Percentiles rank a stretch among this genome's conserved stretches.
phyloP scores from a whole-genome alignment of 352 stramenopile genomes.

The Phytophthora pisi region DNA sequence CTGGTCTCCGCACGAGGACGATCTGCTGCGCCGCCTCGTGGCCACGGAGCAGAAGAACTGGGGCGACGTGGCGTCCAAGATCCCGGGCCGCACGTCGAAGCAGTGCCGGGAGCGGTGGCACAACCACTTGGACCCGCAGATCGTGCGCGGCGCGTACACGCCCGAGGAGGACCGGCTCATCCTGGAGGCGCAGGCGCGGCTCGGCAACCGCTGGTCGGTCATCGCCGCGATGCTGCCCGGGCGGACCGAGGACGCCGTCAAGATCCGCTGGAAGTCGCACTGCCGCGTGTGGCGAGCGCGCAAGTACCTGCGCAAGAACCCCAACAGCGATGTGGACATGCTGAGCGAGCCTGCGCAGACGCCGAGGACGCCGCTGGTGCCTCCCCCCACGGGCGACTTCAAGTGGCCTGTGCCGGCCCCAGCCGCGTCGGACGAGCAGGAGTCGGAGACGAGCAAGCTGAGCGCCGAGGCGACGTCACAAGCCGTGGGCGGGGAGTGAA shows the following conservation, averaged over 20 bases:
- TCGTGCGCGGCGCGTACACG: constrained; percentile 89
- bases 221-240: constrained; percentile 89
- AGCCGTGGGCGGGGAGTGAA: constrained; percentile 20
- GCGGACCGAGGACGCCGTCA: constrained; percentile 90
- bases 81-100: constrained; percentile 87
- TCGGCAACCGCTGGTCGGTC: constrained; percentile 91
- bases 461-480: constrained; percentile 11
- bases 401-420: constrained; percentile 34
- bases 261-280: constrained; percentile 93
- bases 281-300: constrained; percentile 82
- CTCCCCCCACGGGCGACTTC: constrained; percentile 29
- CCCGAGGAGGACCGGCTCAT: constrained; percentile 91
- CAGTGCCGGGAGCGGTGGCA: constrained; percentile 92
- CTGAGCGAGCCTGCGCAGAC: constrained; percentile 39
- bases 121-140: constrained; percentile 90
- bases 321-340: constrained; percentile 43
- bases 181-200: constrained; percentile 77
- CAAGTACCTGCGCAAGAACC: constrained; percentile 81
- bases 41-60: constrained; percentile 89
- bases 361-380: constrained; percentile 36
- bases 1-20: constrained; percentile 91
- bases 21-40: constrained; percentile 76
- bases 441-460: constrained; percentile 21
- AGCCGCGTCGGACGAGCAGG: constrained; percentile 24
- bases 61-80: constrained; percentile 86